Conservation (phyloP, 371 early-diverging fungal species). For the Quaeritorhiza haematococci region DNA sequence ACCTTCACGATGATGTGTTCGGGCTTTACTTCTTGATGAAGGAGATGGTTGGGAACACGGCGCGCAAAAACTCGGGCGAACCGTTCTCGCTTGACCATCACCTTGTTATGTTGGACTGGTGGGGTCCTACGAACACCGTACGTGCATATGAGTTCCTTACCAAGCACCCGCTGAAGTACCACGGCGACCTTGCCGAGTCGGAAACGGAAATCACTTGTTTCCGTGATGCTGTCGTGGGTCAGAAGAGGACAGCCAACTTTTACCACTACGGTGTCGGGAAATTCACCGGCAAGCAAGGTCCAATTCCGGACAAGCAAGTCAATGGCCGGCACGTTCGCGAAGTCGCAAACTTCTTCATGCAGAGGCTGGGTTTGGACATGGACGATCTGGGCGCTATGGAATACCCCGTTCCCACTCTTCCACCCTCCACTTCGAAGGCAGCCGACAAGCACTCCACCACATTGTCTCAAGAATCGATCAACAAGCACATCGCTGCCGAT, state of each 20-base stretch:
- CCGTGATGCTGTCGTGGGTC: constrained; percentile 41
- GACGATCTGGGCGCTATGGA: not conserved
- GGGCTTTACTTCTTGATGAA: constrained; percentile 35
- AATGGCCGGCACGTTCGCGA: constrained; percentile 40
- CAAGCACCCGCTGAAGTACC: constrained; percentile 25
- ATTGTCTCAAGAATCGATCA: too few species aligned
- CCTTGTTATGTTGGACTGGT: constrained; percentile 29
- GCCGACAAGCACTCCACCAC: not conserved
- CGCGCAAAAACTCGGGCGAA: not conserved
- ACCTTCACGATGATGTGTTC: constrained; percentile 46
- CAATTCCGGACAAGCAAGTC: constrained; percentile 27
- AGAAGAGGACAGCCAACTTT: constrained; percentile 37
- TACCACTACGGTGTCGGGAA: constrained; percentile 57
- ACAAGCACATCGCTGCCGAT: too few species aligned
- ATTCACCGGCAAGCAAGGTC: constrained; percentile 41
- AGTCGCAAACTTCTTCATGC: constrained; percentile 33
- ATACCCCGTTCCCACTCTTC: too few species aligned
- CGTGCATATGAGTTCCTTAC: constrained; percentile 39
- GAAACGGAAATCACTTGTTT: constrained; percentile 36
- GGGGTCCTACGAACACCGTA: constrained; percentile 24
- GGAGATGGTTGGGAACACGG: constrained; percentile 18
- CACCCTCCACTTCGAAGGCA: too few species aligned
- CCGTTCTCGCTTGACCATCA: constrained; percentile 32
- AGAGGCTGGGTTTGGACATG: constrained; percentile 25
- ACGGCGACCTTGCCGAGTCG: constrained; percentile 18